phyloP scores from a whole-genome alignment of 306 rosid genomes.

The Echinosophora koreensis region DNA sequence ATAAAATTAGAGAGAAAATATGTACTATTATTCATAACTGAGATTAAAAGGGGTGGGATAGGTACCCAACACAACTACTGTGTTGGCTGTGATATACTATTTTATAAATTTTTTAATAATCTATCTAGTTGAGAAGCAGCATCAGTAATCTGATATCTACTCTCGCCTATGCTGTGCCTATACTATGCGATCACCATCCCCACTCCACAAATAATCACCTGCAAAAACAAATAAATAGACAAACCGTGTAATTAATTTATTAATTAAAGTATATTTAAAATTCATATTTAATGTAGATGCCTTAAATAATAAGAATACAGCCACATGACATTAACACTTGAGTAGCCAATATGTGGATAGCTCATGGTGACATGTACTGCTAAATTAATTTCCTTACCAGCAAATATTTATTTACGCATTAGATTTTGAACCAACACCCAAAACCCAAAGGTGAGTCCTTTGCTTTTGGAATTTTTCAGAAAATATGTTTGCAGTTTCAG shows the following conservation, averaged over 20 bases:
- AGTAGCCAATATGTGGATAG: slow-evolving; percentile 13
- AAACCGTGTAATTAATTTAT: slow-evolving; percentile 1
- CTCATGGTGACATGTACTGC: slow-evolving; percentile 26
- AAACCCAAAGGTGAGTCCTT: not conserved
- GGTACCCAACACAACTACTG: slow-evolving; percentile 2
- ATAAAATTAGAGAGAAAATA: slow-evolving; percentile 31
- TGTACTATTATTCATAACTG: slow-evolving; percentile 27
- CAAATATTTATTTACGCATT: not conserved
- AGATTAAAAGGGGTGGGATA: slow-evolving; percentile 6
- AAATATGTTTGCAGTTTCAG: not conserved
- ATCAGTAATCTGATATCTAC: not conserved
- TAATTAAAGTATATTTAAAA: not conserved
- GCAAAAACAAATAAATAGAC: not conserved
- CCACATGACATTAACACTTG: slow-evolving; percentile 24
- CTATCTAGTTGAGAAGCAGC: slow-evolving; percentile 25
- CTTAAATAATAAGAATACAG: slow-evolving; percentile 4
- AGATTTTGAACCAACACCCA: slow-evolving; percentile 17
- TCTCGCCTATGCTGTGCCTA: slow-evolving; percentile 13
- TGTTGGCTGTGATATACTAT: slow-evolving; percentile 18
- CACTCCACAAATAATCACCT: slow-evolving; percentile 36
- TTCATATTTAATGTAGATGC: not conserved
- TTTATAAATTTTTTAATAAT: not conserved
- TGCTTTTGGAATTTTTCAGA: slow-evolving; percentile 10
- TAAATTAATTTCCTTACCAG: slow-evolving; percentile 13
- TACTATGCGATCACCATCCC: slow-evolving; percentile 32